Conservation (phyloP, 2,329 filamentous ascomycete species). For the Hypoxylon sp. region DNA sequence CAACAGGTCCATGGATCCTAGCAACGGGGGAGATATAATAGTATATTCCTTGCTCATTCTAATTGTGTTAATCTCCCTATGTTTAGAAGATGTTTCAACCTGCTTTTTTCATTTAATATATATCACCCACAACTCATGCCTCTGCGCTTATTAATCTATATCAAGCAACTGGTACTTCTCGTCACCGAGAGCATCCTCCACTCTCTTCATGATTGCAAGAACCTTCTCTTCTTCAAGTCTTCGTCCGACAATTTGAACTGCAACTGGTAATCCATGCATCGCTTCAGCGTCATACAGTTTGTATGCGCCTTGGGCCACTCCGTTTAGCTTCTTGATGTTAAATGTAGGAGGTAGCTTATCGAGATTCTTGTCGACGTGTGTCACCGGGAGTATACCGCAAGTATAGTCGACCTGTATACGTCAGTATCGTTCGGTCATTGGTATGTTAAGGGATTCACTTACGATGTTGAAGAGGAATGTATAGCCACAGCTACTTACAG, state of each 20-base stretch:
- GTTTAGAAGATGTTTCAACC: not conserved
- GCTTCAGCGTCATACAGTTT: slow-evolving; percentile 83
- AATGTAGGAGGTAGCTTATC: slow-evolving; percentile 74
- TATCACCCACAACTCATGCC: not conserved
- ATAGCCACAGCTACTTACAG: slow-evolving; percentile 88
- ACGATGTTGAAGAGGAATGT: slow-evolving; percentile 93
- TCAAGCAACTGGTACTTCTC: slow-evolving; percentile 65
- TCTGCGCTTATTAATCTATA: slow-evolving; percentile 53
- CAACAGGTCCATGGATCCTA: too few species aligned
- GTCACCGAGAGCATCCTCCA: slow-evolving; percentile 78
- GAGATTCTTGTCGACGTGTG: slow-evolving; percentile 78
- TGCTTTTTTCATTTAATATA: too few species aligned
- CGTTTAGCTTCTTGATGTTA: slow-evolving; percentile 75
- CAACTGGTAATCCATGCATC: slow-evolving; percentile 91
- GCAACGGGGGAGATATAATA: too few species aligned
- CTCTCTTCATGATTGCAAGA: slow-evolving; percentile 79
- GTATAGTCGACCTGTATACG: slow-evolving; percentile 80
- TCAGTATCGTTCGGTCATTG: slow-evolving; percentile 21
- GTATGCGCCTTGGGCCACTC: slow-evolving; percentile 84
- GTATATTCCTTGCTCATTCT: slow-evolving; percentile 7
- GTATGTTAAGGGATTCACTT: slow-evolving; percentile 50
- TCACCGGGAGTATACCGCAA: slow-evolving; percentile 84
- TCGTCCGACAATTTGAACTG: slow-evolving; percentile 83
- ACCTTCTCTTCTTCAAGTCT: slow-evolving; percentile 91
- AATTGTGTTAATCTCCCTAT: not conserved